Evolutionary conservation across 306 rosid genomes (phyloP), one percentile per base, ranked within the genome.

Genomic region (Argentina anserina): DNA sequence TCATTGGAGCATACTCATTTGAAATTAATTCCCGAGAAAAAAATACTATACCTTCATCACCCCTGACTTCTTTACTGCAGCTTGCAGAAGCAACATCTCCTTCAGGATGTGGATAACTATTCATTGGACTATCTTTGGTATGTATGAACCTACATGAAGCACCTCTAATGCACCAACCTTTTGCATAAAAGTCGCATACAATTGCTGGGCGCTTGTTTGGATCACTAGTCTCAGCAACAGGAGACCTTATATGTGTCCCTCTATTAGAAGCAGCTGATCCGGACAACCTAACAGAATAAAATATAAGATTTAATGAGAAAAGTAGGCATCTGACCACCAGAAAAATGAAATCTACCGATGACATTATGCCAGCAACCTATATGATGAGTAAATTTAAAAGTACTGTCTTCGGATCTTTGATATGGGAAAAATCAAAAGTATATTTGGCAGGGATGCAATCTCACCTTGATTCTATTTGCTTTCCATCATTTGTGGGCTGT

Each of bases 131-230:
- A 76, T 87, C 91, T 83, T 88, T 88, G 74, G 83, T 62, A 78
- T 91, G 99, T 78, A 88, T 87, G 83, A 94, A 94, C 81, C 85
- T 86, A 86, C 99, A 94, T 21, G 94, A 86, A 83, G 80, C 79
- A 72, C 97, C 97, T 82, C 82, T 85, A 74, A 91, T 88, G 79
- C 99, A 94, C 99, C 99, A 94, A 23, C 99, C 99, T 77, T 94
- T 85, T 34, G 96, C 89, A 69, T 80, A 91, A 81, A 91, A 91
- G 58, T 78, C 90, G 49, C 99, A 94, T 61, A 82, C 33, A 60
- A 87, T 79, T 33, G 83, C 82, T 9, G 83, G 86, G 23, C 79
- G 83, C 70, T 91, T 85, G 78, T 84, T 83, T 82, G 72, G 82
- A 42, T 78, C 88, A 60, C 75, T 84, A 74, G 68, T 82, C 68